phyloP scores from a whole-genome alignment of 192 early-diverging fungal genomes.

The Coemansia sp. region DNA sequence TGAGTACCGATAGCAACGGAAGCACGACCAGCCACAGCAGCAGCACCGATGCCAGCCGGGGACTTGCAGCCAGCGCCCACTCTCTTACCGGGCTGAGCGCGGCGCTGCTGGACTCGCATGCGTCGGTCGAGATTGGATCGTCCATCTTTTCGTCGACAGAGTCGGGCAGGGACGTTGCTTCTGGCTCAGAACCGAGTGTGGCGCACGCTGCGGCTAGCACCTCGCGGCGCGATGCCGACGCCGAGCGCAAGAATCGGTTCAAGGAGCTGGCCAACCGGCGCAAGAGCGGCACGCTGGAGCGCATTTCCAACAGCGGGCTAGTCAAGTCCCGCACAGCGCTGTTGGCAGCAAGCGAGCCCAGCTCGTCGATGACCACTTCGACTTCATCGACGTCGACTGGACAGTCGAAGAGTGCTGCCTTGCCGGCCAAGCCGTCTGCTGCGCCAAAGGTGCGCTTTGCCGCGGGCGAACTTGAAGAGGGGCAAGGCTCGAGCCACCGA shows the following conservation, averaged over 20 bases:
- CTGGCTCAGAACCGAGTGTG: too few relatives aligned
- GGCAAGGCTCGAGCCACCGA: too few relatives aligned
- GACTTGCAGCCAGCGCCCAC: slow-evolving; percentile 27
- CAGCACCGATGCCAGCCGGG: slow-evolving; percentile 19
- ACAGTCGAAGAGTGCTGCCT: background rate
- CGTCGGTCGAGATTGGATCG: slow-evolving; percentile 31
- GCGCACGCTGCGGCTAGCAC: background rate
- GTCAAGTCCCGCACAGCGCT: slow-evolving; percentile 40
- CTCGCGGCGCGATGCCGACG: slow-evolving; percentile 19
- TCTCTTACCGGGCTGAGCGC: slow-evolving; percentile 1
- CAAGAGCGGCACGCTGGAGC: slow-evolving; percentile 48
- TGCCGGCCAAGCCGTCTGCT: background rate
- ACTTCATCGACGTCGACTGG: slow-evolving; percentile 3
- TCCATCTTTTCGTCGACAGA: slow-evolving; percentile 45
- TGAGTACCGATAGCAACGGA: slow-evolving; percentile 25
- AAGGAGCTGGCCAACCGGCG: slow-evolving; percentile 39
- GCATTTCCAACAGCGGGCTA: slow-evolving; percentile 40
- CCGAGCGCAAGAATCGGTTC: slow-evolving; percentile 29
- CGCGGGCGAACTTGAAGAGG: background rate
- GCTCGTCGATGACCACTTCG: background rate
- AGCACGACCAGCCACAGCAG: slow-evolving; percentile 34
- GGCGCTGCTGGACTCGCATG: slow-evolving; percentile 16
- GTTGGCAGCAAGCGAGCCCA: slow-evolving; percentile 24
- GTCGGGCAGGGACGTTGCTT: slow-evolving; percentile 3
- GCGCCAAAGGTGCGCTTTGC: slow-evolving; percentile 15